phyloP scores from a whole-genome alignment of 805 yeast species.

The Schizosaccharomyces lindneri region DNA sequence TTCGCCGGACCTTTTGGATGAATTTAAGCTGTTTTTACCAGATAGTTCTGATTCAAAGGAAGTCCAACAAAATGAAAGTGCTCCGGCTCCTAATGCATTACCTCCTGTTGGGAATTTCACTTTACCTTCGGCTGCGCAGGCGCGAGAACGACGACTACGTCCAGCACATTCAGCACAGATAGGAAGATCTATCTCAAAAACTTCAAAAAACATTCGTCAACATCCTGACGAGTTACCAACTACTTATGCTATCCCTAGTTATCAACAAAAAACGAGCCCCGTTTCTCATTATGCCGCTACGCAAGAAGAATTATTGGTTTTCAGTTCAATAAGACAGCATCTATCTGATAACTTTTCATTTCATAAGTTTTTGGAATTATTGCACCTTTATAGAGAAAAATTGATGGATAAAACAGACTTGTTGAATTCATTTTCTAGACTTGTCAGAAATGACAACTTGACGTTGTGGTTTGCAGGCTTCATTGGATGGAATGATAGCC shows the following conservation, averaged over 20 bases:
- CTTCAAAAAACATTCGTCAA: not conserved
- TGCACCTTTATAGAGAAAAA: not conserved
- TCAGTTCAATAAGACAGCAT: not conserved
- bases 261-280: not conserved
- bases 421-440: not conserved
- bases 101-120: constrained; percentile 83
- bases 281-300: not conserved
- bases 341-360: not conserved
- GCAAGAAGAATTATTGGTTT: not conserved
- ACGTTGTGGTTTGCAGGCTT: not conserved
- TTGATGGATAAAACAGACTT: not conserved
- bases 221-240: not conserved
- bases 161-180: constrained; percentile 1
- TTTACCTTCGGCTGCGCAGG: constrained; percentile 18
- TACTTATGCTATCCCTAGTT: not conserved
- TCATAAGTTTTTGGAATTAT: not conserved
- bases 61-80: constrained; percentile 3
- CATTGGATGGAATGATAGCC: not conserved
- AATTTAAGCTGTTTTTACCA: constrained; percentile 85
- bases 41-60: constrained; percentile 18
- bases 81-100: constrained; percentile 12
- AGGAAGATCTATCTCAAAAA: not conserved
- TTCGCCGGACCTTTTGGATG: constrained; percentile 85
- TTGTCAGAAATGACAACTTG: not conserved
- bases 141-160: not conserved